These are phyloP conservation scores for Psidium friedrichsthalianum DNA, from an alignment of 345 rosid genomes.

Conservation along the genomic window DNA sequence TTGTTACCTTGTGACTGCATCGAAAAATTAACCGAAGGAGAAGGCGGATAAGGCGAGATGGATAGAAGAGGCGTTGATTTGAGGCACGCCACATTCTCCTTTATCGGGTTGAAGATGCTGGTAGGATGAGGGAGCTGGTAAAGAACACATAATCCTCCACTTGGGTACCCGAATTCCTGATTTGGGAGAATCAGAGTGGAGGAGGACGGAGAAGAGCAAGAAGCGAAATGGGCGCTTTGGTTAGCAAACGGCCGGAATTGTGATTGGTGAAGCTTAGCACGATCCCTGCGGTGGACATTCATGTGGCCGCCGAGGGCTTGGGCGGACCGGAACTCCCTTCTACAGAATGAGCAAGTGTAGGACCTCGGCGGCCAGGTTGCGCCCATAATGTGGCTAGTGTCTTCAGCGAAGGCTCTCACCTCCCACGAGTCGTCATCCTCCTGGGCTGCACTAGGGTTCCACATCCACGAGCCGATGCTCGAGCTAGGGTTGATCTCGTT, in stretches of 20 bases:
- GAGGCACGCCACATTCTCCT: conserved; percentile 1
- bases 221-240: neutral
- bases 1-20: conserved; percentile 1
- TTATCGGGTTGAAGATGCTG: conserved; percentile 10
- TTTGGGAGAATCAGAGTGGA: conserved; percentile 28
- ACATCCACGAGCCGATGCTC: conserved; percentile 31
- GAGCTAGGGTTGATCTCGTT: conserved; percentile 5
- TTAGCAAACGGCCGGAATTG: conserved; percentile 2
- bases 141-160: conserved; percentile 45
- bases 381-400: conserved; percentile 62
- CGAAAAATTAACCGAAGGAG: neutral
- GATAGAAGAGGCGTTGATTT: conserved; percentile 37
- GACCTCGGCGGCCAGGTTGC: conserved; percentile 97
- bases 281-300: conserved; percentile 97
- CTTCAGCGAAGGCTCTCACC: conserved; percentile 80
- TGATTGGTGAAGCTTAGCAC: conserved; percentile 56
- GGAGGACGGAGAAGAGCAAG: conserved; percentile 19
- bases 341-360: conserved; percentile 81
- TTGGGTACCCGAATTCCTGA: conserved; percentile 28
- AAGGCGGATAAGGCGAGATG: conserved; percentile 15
- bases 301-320: conserved; percentile 98
- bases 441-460: conserved; percentile 50
- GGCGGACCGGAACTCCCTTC: conserved; percentile 88
- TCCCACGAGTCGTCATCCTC: conserved; percentile 83
- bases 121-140: conserved; percentile 64